Percentiles rank a stretch among this genome's conserved stretches.
Conservation (phyloP, 176 grass and related monocot genomes). For the Puya raimondii region DNA sequence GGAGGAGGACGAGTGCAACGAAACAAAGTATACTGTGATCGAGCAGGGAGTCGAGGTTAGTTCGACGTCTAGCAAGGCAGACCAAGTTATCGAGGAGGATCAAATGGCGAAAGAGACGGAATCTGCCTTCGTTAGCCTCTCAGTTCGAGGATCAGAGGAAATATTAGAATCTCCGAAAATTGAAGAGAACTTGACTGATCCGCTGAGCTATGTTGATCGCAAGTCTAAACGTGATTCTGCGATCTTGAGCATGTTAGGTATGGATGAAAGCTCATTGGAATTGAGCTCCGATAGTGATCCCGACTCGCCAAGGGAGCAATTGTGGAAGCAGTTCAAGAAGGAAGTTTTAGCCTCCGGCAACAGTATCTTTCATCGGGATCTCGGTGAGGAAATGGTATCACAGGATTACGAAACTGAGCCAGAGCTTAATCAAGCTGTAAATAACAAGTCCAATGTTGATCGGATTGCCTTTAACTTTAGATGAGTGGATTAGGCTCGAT, state of each 20-base stretch:
- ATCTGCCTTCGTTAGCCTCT: slow-evolving; percentile 41
- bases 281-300: slow-evolving; percentile 48
- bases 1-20: slow-evolving; percentile 13
- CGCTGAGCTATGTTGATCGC: slow-evolving; percentile 31
- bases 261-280: slow-evolving; percentile 56
- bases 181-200: slow-evolving; percentile 34
- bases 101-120: slow-evolving; percentile 36
- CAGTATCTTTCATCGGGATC: slow-evolving; percentile 51
- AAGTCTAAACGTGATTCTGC: slow-evolving; percentile 26
- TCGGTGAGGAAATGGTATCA: slow-evolving; percentile 28
- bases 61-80: slow-evolving; percentile 13
- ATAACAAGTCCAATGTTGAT: slow-evolving; percentile 48
- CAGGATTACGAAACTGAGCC: slow-evolving; percentile 57
- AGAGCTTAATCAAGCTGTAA: slow-evolving; percentile 42
- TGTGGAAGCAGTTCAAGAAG: slow-evolving; percentile 89
- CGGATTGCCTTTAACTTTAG: slow-evolving; percentile 78
- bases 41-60: slow-evolving; percentile 59
- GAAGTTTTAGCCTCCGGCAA: slow-evolving; percentile 62
- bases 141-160: slow-evolving; percentile 32
- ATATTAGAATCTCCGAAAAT: slow-evolving; percentile 30
- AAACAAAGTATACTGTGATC: slow-evolving; percentile 47
- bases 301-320: slow-evolving; percentile 67
- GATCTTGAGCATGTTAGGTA: slow-evolving; percentile 77
- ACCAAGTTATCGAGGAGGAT: slow-evolving; percentile 17
- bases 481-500: slow-evolving; percentile 96